Conservation (phyloP, 257 asterid genomes). For the Cordia subcordata region DNA sequence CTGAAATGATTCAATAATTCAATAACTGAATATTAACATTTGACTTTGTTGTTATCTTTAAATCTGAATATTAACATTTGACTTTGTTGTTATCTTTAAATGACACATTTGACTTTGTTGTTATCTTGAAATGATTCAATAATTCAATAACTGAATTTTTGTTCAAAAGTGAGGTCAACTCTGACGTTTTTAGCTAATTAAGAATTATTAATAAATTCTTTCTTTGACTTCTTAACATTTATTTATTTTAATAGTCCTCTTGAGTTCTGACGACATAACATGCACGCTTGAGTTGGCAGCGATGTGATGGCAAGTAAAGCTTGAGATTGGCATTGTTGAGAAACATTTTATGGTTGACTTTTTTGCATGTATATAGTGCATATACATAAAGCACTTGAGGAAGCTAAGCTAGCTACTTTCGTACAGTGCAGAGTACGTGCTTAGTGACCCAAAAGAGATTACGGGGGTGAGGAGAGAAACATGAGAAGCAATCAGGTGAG, state of each 20-base stretch:
- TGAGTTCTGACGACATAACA: neutral
- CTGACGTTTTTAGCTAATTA: slow-evolving; percentile 16
- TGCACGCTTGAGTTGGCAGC: slow-evolving; percentile 2
- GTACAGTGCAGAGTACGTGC: slow-evolving; percentile 17
- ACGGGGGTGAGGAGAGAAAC: too few species aligned
- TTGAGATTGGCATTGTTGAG: neutral
- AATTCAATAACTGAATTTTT: neutral
- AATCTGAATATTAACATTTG: too few species aligned
- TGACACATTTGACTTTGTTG: too few species aligned
- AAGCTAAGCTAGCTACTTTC: slow-evolving; percentile 13
- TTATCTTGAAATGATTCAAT: too few species aligned
- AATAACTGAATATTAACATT: too few species aligned
- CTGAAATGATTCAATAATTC: too few species aligned
- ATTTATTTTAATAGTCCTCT: neutral
- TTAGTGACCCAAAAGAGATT: too few species aligned
- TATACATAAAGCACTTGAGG: slow-evolving; percentile 21
- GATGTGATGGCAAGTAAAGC: too few species aligned
- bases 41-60: too few species aligned
- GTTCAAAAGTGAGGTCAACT: slow-evolving; percentile 25
- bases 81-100: too few species aligned
- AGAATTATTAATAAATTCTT: neutral
- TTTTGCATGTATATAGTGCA: slow-evolving; percentile 1
- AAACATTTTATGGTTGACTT: slow-evolving; percentile 43
- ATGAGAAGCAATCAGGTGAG: slow-evolving; percentile 51
- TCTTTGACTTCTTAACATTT: neutral